phyloP scores from a whole-genome alignment of 2,329 filamentous ascomycete species.

The Fusarium musae region DNA sequence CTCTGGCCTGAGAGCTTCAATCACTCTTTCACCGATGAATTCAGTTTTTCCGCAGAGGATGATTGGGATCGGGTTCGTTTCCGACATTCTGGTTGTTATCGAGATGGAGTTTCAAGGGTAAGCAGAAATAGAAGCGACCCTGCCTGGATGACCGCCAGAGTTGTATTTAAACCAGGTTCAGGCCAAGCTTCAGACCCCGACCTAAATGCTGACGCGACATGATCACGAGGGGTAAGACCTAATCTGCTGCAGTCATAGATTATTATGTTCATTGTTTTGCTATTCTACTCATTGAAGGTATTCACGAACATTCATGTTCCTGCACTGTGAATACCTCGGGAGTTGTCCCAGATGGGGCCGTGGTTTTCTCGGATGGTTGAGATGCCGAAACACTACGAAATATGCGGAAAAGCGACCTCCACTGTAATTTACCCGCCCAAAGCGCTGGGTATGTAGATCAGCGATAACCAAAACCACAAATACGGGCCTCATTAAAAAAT shows the following conservation, averaged over 20 bases:
- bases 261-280: neutral
- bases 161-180: neutral
- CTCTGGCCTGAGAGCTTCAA: slow-evolving; percentile 23
- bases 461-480: neutral
- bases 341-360: neutral
- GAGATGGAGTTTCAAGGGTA: neutral
- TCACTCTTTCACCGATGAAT: slow-evolving; percentile 6
- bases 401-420: neutral
- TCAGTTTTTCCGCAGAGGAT: slow-evolving; percentile 33
- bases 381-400: neutral
- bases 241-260: too few relatives aligned
- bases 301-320: neutral
- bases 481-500: neutral
- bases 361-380: neutral
- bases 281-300: neutral
- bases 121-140: neutral
- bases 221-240: neutral
- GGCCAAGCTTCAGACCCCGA: neutral
- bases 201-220: slow-evolving; percentile 1
- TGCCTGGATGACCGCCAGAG: neutral
- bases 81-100: neutral
- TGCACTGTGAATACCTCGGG: neutral
- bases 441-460: neutral
- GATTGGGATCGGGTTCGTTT: slow-evolving; percentile 4
- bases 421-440: neutral